phyloP scores from a whole-genome alignment of 257 asterid species.

The Coffea canephora region DNA sequence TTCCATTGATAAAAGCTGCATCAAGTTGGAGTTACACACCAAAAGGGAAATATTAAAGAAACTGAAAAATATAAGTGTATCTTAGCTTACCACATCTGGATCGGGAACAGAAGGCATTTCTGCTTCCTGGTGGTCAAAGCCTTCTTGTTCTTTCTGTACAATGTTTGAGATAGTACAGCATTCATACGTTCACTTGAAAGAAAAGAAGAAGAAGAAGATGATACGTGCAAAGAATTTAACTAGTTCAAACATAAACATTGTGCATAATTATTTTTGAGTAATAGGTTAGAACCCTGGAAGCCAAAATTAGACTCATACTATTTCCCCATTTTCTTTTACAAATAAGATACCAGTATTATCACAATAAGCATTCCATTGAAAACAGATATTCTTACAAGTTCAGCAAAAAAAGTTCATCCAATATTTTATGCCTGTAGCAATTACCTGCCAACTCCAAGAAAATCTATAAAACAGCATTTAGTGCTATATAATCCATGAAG shows the following conservation, averaged over 20 bases:
- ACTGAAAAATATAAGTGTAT: neutral
- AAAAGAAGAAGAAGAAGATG: conserved; percentile 37
- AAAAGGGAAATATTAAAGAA: conserved; percentile 12
- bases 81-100: conserved; percentile 66
- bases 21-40: conserved; percentile 13
- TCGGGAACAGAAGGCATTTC: conserved; percentile 68
- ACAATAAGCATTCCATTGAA: neutral
- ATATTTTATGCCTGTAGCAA: neutral
- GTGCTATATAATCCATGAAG: neutral
- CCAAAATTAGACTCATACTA: neutral
- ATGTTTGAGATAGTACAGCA: neutral
- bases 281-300: neutral
- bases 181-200: conserved; percentile 52
- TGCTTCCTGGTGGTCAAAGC: conserved; percentile 80
- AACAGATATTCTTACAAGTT: neutral
- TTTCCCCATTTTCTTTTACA: neutral
- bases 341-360: neutral
- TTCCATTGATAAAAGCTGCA: conserved; percentile 87
- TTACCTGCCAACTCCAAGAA: neutral
- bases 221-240: neutral
- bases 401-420: neutral
- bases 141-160: conserved; percentile 77
- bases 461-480: neutral
- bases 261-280: neutral
- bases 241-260: neutral